phyloP scores from a whole-genome alignment of 148 eudicot species.

The Nyssa sinensis region DNA sequence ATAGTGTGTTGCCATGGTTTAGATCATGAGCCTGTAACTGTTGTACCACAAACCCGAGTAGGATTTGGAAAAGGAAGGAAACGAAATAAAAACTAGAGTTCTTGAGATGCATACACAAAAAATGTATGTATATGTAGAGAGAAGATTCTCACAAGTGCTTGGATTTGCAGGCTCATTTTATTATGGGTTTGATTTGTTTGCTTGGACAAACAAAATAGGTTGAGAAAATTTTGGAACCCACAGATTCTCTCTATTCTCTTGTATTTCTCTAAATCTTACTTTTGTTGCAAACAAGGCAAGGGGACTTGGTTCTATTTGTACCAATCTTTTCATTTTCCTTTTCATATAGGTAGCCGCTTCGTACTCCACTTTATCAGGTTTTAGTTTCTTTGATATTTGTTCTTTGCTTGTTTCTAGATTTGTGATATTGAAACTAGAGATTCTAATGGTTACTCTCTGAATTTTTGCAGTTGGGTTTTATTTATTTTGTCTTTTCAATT shows the following conservation, averaged over 20 bases:
- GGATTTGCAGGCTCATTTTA: too few species aligned
- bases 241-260: not conserved
- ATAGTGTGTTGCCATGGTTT: too few species aligned
- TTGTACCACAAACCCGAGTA: too few species aligned
- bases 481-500: not conserved
- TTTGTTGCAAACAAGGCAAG: constrained; percentile 3
- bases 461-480: not conserved
- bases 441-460: not conserved
- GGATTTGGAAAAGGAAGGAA: too few species aligned
- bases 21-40: too few species aligned
- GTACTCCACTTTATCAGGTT: constrained; percentile 5
- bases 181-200: not conserved
- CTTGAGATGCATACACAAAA: too few species aligned
- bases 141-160: too few species aligned
- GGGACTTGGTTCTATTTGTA: not conserved
- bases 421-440: not conserved
- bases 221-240: not conserved
- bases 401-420: not conserved
- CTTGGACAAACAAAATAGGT: not conserved
- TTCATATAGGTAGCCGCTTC: constrained; percentile 2
- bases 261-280: not conserved
- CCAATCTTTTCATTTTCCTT: not conserved
- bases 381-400: not conserved
- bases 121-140: too few species aligned
- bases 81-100: too few species aligned